A percentile compares a stretch with the other conserved stretches of the same genome.
phyloP scores from a whole-genome alignment of 495 filamentous ascomycete genomes.

The Alectoria sarmentosa region DNA sequence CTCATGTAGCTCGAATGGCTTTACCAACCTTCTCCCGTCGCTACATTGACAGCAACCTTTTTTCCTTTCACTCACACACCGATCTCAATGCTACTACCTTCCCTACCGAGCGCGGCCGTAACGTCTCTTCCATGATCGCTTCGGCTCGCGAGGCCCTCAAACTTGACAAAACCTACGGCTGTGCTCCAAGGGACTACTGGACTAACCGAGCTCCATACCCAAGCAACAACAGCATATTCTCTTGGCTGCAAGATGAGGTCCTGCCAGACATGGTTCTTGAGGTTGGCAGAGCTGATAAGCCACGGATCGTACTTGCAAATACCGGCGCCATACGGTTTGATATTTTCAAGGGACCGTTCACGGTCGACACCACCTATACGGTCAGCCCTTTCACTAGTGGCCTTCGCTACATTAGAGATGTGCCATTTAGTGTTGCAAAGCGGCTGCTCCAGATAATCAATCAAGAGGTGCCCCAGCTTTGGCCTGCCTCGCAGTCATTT shows the following conservation, averaged over 20 bases:
- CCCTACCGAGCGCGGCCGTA: conserved; percentile 66
- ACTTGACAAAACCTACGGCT: conserved; percentile 71
- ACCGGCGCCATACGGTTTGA: conserved; percentile 92
- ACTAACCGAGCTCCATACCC: conserved; percentile 70
- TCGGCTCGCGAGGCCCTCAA: conserved; percentile 59
- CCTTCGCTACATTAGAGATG: conserved; percentile 69
- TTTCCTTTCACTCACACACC: conserved; percentile 77
- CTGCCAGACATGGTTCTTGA: conserved; percentile 56
- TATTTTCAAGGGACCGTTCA: conserved; percentile 87
- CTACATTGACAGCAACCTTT: conserved; percentile 94
- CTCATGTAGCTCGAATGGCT: conserved; percentile 28
- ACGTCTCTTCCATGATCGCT: conserved; percentile 65
- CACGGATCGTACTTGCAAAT: conserved; percentile 71
- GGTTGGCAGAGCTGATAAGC: conserved; percentile 38
- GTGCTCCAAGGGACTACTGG: conserved; percentile 75
- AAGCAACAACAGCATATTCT: conserved; percentile 62
- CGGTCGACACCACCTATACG: conserved; percentile 73
- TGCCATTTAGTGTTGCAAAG: conserved; percentile 67
- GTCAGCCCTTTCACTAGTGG: conserved; percentile 83
- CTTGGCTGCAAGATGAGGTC: conserved; percentile 68
- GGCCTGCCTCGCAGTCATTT: conserved; percentile 21
- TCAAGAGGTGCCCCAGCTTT: conserved; percentile 53
- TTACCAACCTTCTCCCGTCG: conserved; percentile 58
- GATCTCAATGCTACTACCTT: conserved; percentile 63
- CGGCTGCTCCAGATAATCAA: conserved; percentile 69